Conservation (phyloP, 2,329 filamentous ascomycete genomes). For the Paraphoma chrysanthemicola region DNA sequence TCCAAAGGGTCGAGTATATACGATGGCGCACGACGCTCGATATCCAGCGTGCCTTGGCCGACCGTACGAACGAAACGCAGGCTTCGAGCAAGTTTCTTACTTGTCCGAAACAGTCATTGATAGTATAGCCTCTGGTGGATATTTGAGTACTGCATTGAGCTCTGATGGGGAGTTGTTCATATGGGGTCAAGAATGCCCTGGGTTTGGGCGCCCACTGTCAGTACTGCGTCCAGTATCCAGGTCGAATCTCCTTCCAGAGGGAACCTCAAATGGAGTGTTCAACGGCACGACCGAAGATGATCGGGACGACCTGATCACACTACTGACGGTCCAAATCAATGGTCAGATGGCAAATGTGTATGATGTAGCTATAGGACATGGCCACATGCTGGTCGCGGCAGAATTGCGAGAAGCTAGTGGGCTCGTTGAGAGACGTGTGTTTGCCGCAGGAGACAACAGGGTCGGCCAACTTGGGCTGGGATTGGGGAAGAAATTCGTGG, state of each 20-base stretch:
- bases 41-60: slow-evolving; percentile 35
- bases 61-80: slow-evolving; percentile 1
- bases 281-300: slow-evolving; percentile 3
- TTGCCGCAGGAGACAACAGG: slow-evolving; percentile 32
- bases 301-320: slow-evolving; percentile 39
- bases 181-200: slow-evolving; percentile 42
- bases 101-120: slow-evolving; percentile 30
- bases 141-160: slow-evolving; percentile 39
- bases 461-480: slow-evolving; percentile 34
- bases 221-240: slow-evolving; percentile 12
- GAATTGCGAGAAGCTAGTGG: slow-evolving; percentile 8
- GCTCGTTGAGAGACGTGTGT: slow-evolving; percentile 20
- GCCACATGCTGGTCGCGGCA: slow-evolving; percentile 37
- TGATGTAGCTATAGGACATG: slow-evolving; percentile 37
- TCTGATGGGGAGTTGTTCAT: slow-evolving; percentile 41
- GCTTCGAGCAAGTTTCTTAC: slow-evolving; percentile 28
- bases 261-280: not conserved
- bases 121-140: slow-evolving; percentile 38
- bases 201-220: slow-evolving; percentile 17
- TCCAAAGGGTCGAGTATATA: slow-evolving; percentile 23
- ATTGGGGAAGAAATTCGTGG: slow-evolving; percentile 12
- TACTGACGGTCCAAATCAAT: slow-evolving; percentile 26
- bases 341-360: slow-evolving; percentile 22
- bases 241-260: not conserved
- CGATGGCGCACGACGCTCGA: slow-evolving; percentile 29